These are phyloP conservation scores for Penicillium carneum DNA, from an alignment of 2,329 filamentous ascomycete species.

Conservation along the genomic window DNA sequence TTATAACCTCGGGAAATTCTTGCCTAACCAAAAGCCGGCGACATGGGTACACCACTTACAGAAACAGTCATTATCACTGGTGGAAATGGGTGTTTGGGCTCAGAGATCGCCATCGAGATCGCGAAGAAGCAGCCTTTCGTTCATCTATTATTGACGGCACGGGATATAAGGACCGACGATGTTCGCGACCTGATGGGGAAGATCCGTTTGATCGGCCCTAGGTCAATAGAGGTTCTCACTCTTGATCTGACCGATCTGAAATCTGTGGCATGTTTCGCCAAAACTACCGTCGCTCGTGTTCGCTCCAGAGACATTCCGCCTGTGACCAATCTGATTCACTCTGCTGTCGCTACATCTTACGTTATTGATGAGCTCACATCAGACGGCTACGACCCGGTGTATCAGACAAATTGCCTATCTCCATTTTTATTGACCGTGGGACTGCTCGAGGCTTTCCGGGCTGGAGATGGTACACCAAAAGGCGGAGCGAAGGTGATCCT, in stretches of 20 bases:
- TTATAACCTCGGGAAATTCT: not conserved
- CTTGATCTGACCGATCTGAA: constrained; percentile 45
- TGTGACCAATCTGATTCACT: constrained; percentile 44
- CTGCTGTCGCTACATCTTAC: constrained; percentile 45
- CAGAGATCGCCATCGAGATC: constrained; percentile 47
- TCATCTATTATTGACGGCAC: constrained; percentile 44
- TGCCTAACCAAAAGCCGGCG: not conserved
- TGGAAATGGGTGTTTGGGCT: constrained; percentile 45
- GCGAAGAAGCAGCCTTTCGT: constrained; percentile 48
- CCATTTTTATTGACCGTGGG: constrained; percentile 48
- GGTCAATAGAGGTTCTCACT: constrained; percentile 44
- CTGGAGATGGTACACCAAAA: constrained; percentile 42
- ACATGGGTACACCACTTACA: constrained; percentile 45
- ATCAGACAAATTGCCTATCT: constrained; percentile 49
- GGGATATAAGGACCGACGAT: constrained; percentile 42
- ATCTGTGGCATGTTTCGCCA: constrained; percentile 43
- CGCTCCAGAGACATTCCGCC: constrained; percentile 47
- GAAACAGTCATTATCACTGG: constrained; percentile 51
- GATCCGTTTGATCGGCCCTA: constrained; percentile 45
- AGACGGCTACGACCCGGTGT: constrained; percentile 48
- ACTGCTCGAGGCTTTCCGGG: constrained; percentile 48
- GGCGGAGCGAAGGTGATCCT: constrained; percentile 47
- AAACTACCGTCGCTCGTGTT: constrained; percentile 45
- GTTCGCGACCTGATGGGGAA: constrained; percentile 38
- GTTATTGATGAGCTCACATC: constrained; percentile 41